phyloP scores from a whole-genome alignment of 2,329 filamentous ascomycete genomes.

The Stemphylium beticola region DNA sequence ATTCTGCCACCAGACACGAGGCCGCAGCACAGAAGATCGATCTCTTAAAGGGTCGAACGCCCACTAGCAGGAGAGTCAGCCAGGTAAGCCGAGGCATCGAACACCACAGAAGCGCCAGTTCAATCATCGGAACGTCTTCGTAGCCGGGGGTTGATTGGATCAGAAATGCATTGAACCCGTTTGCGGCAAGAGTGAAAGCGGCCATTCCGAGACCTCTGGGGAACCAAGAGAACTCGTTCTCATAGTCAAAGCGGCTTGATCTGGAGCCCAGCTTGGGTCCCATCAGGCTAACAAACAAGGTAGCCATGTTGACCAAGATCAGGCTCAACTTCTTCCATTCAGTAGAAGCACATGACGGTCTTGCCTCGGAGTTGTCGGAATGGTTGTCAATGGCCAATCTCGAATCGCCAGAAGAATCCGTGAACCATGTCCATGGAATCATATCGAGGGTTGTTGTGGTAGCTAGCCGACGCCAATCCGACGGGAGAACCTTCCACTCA shows the following conservation, averaged over 20 bases:
- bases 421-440: conserved; percentile 44
- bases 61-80: conserved; percentile 25
- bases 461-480: conserved; percentile 36
- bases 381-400: background rate
- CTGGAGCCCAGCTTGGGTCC: conserved; percentile 3
- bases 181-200: conserved; percentile 29
- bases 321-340: conserved; percentile 33
- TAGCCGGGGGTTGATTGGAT: conserved; percentile 30
- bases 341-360: conserved; percentile 26
- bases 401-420: conserved; percentile 20
- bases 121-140: conserved; percentile 24
- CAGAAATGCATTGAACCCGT: conserved; percentile 29
- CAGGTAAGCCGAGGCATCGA: conserved; percentile 39
- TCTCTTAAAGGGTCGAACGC: conserved; percentile 13
- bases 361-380: background rate
- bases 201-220: conserved; percentile 26
- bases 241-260: background rate
- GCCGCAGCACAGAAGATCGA: conserved; percentile 15
- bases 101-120: conserved; percentile 42
- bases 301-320: conserved; percentile 26
- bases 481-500: conserved; percentile 41
- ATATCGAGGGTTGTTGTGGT: conserved; percentile 31
- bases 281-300: conserved; percentile 23
- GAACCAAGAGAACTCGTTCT: conserved; percentile 18
- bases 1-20: conserved; percentile 34